A percentile compares a stretch with the other conserved stretches of the same genome.
Conservation (phyloP, 805 yeast species). For the Metschnikowia aberdeeniae region DNA sequence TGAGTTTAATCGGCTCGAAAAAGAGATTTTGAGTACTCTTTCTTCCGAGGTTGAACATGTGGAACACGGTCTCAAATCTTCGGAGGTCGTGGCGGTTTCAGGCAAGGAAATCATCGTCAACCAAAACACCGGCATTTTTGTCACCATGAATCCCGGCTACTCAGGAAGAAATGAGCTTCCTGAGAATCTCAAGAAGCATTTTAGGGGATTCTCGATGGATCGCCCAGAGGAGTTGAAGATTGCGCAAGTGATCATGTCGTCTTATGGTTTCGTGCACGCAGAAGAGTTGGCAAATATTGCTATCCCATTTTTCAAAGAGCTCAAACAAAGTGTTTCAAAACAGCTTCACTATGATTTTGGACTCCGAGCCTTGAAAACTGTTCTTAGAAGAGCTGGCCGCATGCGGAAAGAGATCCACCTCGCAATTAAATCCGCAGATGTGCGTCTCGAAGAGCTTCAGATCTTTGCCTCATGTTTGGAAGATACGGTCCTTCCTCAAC, state of each 20-base stretch:
- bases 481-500: conserved; percentile 67
- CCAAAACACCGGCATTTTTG: conserved; percentile 64
- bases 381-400: conserved; percentile 55
- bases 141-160: conserved; percentile 89
- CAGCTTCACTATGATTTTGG: conserved; percentile 92
- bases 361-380: conserved; percentile 70
- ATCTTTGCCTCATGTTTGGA: conserved; percentile 39
- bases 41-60: conserved; percentile 75
- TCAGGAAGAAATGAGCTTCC: conserved; percentile 81
- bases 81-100: conserved; percentile 34
- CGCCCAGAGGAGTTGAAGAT: conserved; percentile 67
- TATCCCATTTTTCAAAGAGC: conserved; percentile 49
- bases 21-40: conserved; percentile 72
- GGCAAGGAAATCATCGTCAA: conserved; percentile 39
- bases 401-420: conserved; percentile 25
- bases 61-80: conserved; percentile 47
- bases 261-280: conserved; percentile 65
- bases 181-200: conserved; percentile 76
- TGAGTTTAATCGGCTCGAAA: conserved; percentile 81
- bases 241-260: conserved; percentile 63
- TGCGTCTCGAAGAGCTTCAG: conserved; percentile 6
- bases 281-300: conserved; percentile 41
- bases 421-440: neutral
- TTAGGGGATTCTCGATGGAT: conserved; percentile 70
- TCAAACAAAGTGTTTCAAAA: conserved; percentile 39